A percentile compares a stretch with the other conserved stretches of the same genome.
Conservation (phyloP, 106 monocot species). For the Iris macrosiphon region DNA sequence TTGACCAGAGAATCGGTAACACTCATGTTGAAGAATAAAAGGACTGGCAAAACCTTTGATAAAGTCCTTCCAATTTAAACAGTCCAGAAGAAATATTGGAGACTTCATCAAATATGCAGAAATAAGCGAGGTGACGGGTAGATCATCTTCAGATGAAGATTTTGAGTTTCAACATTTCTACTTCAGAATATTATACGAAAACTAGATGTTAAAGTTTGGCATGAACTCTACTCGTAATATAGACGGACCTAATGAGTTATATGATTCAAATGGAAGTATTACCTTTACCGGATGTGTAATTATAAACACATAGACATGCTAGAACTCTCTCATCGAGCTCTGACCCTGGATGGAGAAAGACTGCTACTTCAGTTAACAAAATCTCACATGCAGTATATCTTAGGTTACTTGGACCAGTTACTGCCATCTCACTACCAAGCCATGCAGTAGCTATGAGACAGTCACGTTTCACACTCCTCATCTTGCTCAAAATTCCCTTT, state of each 20-base stretch:
- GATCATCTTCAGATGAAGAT: neutral
- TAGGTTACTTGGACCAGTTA: conserved; percentile 33
- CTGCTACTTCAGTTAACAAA: conserved; percentile 45
- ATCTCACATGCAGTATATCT: conserved; percentile 76
- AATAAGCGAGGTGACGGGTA: neutral
- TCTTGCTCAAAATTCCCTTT: conserved; percentile 73
- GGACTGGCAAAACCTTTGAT: neutral
- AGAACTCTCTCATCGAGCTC: conserved; percentile 88
- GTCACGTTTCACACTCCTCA: conserved; percentile 50
- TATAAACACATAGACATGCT: conserved; percentile 77
- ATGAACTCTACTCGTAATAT: neutral
- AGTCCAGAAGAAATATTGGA: neutral
- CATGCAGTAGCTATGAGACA: conserved; percentile 73
- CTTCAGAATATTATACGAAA: neutral
- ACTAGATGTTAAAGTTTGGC: neutral
- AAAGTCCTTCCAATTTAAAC: too few species aligned
- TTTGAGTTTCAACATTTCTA: conserved; percentile 2
- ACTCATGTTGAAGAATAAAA: neutral
- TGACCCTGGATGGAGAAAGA: conserved; percentile 79
- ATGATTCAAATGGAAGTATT: too few species aligned
- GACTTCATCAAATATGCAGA: neutral
- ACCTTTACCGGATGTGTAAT: conserved; percentile 94
- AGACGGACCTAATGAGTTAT: too few species aligned
- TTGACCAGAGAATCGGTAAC: neutral
- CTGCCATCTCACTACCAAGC: conserved; percentile 76